Evolutionary conservation across 2,329 filamentous ascomycete species (phyloP).

Genomic region (Conoideocrella luteorostrata): DNA sequence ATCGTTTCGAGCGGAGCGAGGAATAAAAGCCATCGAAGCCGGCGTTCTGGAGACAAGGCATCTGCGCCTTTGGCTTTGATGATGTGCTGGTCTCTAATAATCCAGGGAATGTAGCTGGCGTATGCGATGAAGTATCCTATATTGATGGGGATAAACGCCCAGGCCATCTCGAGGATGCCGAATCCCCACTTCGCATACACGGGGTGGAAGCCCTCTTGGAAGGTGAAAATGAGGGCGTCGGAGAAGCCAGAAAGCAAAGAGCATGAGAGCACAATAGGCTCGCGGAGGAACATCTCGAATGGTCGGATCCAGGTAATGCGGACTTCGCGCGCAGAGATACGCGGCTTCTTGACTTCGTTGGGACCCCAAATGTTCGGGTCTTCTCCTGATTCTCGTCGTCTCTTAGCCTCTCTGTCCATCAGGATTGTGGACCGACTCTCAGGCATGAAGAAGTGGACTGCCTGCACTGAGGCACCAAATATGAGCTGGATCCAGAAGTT

Average conservation of each 20-base stretch:
- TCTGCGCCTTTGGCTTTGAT: conserved; percentile 43
- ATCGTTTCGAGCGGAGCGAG: conserved; percentile 54
- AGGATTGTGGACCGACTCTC: conserved; percentile 71
- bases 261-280: conserved; percentile 64
- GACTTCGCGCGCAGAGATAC: conserved; percentile 52
- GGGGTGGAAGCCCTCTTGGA: conserved; percentile 61
- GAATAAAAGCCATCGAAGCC: conserved; percentile 58
- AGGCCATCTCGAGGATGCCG: conserved; percentile 44
- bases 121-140: conserved; percentile 61
- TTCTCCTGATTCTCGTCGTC: conserved; percentile 50
- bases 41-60: conserved; percentile 57
- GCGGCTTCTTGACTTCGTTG: conserved; percentile 55
- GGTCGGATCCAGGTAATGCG: conserved; percentile 52
- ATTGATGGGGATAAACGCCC: conserved; percentile 59
- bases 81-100: conserved; percentile 36
- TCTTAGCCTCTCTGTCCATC: conserved; percentile 73
- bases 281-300: conserved; percentile 65
- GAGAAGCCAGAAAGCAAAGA: conserved; percentile 66
- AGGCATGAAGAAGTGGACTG: conserved; percentile 61
- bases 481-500: conserved; percentile 74
- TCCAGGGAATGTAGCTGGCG: conserved; percentile 49
- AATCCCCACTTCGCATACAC: conserved; percentile 66
- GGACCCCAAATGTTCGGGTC: conserved; percentile 58
- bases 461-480: conserved; percentile 64
- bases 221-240: conserved; percentile 70